Conservation (phyloP, 108 stramenopile species). For the Cyclotella kingstonii region DNA sequence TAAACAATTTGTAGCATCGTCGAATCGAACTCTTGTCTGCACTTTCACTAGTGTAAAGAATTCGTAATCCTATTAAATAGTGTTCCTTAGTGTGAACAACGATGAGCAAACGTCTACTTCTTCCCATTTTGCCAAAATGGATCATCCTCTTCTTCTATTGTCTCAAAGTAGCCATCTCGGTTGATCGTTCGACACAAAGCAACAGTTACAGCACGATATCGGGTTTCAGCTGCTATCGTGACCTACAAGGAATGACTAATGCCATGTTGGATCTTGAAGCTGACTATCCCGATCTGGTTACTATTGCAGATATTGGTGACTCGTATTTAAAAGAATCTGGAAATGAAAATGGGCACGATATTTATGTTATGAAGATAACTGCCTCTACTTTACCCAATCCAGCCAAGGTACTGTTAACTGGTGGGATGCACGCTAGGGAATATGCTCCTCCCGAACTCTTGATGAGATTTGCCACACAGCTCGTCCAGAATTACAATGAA, state of each 20-base stretch:
- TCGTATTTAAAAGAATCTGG: constrained; percentile 33
- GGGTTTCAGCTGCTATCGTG: constrained; percentile 21
- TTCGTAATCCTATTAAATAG: too few species aligned
- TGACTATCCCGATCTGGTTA: constrained; percentile 24
- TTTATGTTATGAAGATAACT: constrained; percentile 15
- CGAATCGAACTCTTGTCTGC: too few species aligned
- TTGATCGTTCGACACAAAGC: background rate
- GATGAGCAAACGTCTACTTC: too few species aligned
- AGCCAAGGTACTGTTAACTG: constrained; percentile 27
- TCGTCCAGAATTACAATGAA: constrained; percentile 20
- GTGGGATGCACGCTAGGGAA: constrained; percentile 38
- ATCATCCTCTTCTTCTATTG: too few species aligned
- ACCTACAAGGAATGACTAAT: constrained; percentile 21
- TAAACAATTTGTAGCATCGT: too few species aligned
- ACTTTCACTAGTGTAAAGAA: too few species aligned
- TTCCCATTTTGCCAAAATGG: too few species aligned
- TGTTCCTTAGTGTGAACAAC: too few species aligned
- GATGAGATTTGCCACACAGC: constrained; percentile 10
- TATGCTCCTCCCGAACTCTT: constrained; percentile 37
- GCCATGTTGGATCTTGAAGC: constrained; percentile 29
- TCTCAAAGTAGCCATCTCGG: background rate
- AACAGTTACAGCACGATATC: constrained; percentile 19
- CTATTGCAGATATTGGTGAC: constrained; percentile 33
- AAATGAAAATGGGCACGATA: constrained; percentile 11
- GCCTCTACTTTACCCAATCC: background rate